Conservation (phyloP, 139 green algal species). For the Micromonas commoda region DNA sequence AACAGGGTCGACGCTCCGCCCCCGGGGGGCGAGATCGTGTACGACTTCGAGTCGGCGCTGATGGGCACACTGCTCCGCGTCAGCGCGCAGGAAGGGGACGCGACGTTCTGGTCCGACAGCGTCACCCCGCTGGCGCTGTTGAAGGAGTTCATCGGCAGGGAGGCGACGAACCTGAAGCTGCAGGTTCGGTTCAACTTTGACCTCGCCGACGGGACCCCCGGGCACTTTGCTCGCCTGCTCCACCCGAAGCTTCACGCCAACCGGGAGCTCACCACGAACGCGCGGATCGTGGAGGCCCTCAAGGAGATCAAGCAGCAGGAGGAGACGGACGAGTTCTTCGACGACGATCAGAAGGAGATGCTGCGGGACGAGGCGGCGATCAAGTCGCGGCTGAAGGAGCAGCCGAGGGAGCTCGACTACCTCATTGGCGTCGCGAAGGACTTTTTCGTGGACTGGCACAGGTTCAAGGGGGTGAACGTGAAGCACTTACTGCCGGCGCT, state of each 20-base stretch:
- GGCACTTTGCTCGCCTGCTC: constrained; percentile 28
- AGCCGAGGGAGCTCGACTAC: constrained; percentile 51
- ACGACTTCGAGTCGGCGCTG: constrained; percentile 49
- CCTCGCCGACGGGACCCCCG: constrained; percentile 22
- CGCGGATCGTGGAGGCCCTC: constrained; percentile 52
- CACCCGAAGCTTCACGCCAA: constrained; percentile 47
- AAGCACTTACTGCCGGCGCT: constrained; percentile 43
- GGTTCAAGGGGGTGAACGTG: constrained; percentile 44
- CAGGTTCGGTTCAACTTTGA: constrained; percentile 42
- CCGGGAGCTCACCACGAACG: constrained; percentile 37
- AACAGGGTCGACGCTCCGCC: constrained; percentile 1
- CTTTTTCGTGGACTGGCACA: constrained; percentile 50
- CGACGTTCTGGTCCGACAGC: constrained; percentile 50
- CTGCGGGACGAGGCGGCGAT: constrained; percentile 42
- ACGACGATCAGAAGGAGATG: constrained; percentile 30
- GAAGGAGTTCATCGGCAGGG: constrained; percentile 50
- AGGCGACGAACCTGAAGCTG: constrained; percentile 53
- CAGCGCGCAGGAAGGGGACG: constrained; percentile 49
- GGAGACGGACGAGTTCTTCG: constrained; percentile 43
- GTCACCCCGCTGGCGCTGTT: constrained; percentile 58
- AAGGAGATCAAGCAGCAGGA: constrained; percentile 56
- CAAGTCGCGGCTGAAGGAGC: constrained; percentile 42
- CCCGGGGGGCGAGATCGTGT: constrained; percentile 8
- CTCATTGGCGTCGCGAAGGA: constrained; percentile 47
- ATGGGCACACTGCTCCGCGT: constrained; percentile 39